Evolutionary conservation across 768 basidiomycete genomes (phyloP).

Genomic region (Panaeolus cyanescens): DNA sequence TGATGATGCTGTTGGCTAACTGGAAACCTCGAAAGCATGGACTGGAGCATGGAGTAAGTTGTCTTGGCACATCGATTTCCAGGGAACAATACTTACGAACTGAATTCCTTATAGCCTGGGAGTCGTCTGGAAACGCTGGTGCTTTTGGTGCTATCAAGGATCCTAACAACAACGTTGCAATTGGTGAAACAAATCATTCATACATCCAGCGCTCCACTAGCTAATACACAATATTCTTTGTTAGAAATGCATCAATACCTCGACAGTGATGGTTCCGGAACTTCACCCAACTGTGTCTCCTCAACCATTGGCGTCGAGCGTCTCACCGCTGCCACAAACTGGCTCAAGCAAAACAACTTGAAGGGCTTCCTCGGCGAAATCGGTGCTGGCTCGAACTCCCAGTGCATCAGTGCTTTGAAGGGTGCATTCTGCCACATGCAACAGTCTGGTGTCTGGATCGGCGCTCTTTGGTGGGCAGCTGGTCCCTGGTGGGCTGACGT

Average conservation of each 20-base stretch:
- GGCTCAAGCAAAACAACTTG: conserved; percentile 59
- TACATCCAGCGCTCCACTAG: background rate
- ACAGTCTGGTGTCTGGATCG: conserved; percentile 60
- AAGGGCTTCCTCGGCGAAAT: conserved; percentile 70
- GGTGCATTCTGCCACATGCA: conserved; percentile 64
- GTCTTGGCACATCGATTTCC: no score
- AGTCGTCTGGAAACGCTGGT: conserved; percentile 54
- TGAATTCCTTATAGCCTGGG: conserved; percentile 42
- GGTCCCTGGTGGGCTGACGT: conserved; percentile 64
- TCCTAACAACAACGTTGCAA: conserved; percentile 62
- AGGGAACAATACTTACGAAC: conserved; percentile 4
- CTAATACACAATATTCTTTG: background rate
- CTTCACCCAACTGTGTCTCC: conserved; percentile 53
- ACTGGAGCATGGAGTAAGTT: conserved; percentile 61
- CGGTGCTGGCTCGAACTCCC: conserved; percentile 50
- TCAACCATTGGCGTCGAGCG: conserved; percentile 62
- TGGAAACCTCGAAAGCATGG: conserved; percentile 40
- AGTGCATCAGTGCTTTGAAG: conserved; percentile 49
- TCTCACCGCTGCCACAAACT: conserved; percentile 53
- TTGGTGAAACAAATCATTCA: conserved; percentile 34
- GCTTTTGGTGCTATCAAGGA: conserved; percentile 55
- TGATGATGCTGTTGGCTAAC: background rate
- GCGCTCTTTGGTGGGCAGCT: conserved; percentile 57
- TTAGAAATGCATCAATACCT: conserved; percentile 74
- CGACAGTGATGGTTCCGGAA: conserved; percentile 64